Evolutionary conservation across 805 yeast genomes (phyloP), one percentile per base, ranked within the genome.

Genomic region (Candida bentonensis): DNA sequence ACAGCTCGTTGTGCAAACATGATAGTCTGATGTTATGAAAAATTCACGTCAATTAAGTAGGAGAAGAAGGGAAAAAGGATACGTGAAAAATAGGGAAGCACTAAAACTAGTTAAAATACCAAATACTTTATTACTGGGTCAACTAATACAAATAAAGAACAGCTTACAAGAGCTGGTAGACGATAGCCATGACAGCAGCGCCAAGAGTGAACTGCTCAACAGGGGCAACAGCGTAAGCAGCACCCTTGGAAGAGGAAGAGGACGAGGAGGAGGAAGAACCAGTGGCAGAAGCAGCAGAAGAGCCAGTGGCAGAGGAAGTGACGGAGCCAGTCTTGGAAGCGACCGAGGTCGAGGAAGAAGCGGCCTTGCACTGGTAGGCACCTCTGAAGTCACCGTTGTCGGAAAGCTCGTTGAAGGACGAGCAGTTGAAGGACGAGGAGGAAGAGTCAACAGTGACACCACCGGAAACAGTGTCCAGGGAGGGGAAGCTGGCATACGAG

Each of bases 381-480:
- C 98, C 98, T 70, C 79, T 86, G 66, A 92, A 79, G 63, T 74
- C 83, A 67, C 94, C 94, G 57, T 73, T 72, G 59, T 69, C 65
- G 74, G 84, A 79, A 62, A 85, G 74, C 45, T 65, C 58, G 64
- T 82, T 74, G 71, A 88, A 85, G 45, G 73, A 69, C 50, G 72
- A 63, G 78, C 98, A 92, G 68, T 86, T 78, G 67, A 85, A 78
- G 41, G 26, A 15, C 58, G 82, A 80, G 62, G 84, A 82, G 47
- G 68, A 62, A 39, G 61, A 54, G 20, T 30, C 36, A 30, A 30
- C n/a, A n/a, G 36, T 30, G 68, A 88, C 94, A 66, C 95, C 96
- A 76, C 98, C 98, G 63, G 77, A 76, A 58, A 92, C 95, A 59
- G 81, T 75, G 56, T 66, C 70, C 64, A 92, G 77, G 27, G 75